Evolutionary conservation across 108 stramenopile species (phyloP), one percentile per base, ranked within the genome.

Genomic region (Skeletonema marinoi): DNA sequence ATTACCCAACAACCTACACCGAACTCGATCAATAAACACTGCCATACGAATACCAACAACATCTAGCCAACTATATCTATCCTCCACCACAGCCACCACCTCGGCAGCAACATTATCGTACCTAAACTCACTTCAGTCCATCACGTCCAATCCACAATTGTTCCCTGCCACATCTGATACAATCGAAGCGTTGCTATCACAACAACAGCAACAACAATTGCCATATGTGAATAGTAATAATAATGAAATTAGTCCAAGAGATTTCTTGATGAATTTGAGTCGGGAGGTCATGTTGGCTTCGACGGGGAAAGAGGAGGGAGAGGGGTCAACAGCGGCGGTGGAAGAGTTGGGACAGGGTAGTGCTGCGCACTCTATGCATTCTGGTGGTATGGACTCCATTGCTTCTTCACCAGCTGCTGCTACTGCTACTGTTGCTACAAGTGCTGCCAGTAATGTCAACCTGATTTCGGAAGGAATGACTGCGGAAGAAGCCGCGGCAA

Each of bases 91-190:
- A 42, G 13, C 41, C 11, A 42, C 41, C 16, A 46, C 44, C 44
- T 46, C 44, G 16, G 65, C 46, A 60, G 59, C 59, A 29, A 29
- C 29, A 6, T n/a, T 66, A 38, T 38, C 65, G 25, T 38, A 39
- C 42, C 5, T 60, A 35, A 14, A 41, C 21, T 60, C 70, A 12
- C 70, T 71, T 60, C 29, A 71, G 16, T 35, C 38, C 56, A 41
- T 71, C 39, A 60, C 38, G 6, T 38, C 39, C 2, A 41, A 71
- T 60, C 36, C 58, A 10, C 41, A 60, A 19, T 60, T 71, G 19
- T 71, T 71, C 58, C 70, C 70, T 17, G 30, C 21, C 13, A 71
- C 70, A 0, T 41, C 29, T 14, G 59, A 71, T 60, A 60, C 38
- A 32, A 59, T 71, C 35, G 59, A 60, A 41, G 32, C 70, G 38